Conservation (phyloP, 2,329 filamentous ascomycete species). For the Talaromyces albobiverticillius region DNA sequence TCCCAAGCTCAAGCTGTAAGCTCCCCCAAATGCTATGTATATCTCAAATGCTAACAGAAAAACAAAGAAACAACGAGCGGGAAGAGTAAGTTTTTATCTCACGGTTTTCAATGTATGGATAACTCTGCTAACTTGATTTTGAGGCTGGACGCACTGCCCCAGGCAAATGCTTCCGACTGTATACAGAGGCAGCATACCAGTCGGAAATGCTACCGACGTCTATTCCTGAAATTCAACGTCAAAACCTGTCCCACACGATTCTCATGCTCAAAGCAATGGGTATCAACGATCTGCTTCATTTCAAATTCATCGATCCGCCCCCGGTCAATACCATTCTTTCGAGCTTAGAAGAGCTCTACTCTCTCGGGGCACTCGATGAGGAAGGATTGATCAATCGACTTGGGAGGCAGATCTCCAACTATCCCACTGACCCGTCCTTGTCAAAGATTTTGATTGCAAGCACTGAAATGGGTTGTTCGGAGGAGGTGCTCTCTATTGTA, state of each 20-base stretch:
- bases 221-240: conserved; percentile 92
- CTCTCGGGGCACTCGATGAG: conserved; percentile 85
- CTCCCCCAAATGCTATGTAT: no score
- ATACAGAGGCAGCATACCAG: conserved; percentile 92
- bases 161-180: conserved; percentile 92
- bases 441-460: conserved; percentile 88
- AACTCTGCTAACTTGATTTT: no score
- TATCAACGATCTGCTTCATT: conserved; percentile 94
- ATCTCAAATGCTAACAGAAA: no score
- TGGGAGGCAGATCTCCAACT: conserved; percentile 96
- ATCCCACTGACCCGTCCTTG: conserved; percentile 99
- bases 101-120: no score
- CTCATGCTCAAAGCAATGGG: conserved; percentile 99
- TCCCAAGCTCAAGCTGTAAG: conserved; percentile 94
- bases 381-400: conserved; percentile 90
- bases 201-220: conserved; percentile 96
- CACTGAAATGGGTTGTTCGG: conserved; percentile 82
- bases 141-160: conserved; percentile 93
- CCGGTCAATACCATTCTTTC: conserved; percentile 98
- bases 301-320: conserved; percentile 98
- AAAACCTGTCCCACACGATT: conserved; percentile 90
- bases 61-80: no score
- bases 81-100: no score
- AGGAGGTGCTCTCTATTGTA: conserved; percentile 91
- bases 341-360: conserved; percentile 91